A percentile compares a stretch with the other conserved stretches of the same genome.
These are phyloP conservation scores for Fomitopsis palustris DNA, from an alignment of 1,284 basidiomycete genomes.

Conservation along the genomic window DNA sequence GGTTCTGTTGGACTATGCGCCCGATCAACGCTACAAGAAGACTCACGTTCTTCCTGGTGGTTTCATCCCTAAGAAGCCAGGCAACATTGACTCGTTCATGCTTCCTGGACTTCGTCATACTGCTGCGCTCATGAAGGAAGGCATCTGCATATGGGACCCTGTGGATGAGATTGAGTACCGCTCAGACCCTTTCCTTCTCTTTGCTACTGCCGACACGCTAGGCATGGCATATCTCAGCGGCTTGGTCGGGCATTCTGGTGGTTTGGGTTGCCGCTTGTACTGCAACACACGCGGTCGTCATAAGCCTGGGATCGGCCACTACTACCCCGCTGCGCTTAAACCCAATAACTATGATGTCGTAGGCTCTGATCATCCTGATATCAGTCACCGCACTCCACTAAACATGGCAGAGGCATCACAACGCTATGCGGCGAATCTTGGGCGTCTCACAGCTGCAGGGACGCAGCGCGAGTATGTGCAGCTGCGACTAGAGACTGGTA, in stretches of 20 bases:
- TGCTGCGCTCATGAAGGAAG: slow-evolving; percentile 16
- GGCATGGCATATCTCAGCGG: slow-evolving; percentile 29
- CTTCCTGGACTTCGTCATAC: slow-evolving; percentile 22
- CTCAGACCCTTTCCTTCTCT: slow-evolving; percentile 15
- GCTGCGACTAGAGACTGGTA: too few species aligned
- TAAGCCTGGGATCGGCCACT: too few species aligned
- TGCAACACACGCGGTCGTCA: too few species aligned
- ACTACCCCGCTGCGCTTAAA: too few species aligned
- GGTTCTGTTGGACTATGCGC: slow-evolving; percentile 21
- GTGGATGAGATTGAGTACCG: neutral
- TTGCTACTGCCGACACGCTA: slow-evolving; percentile 19
- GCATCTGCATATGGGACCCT: slow-evolving; percentile 19
- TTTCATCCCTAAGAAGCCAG: slow-evolving; percentile 24
- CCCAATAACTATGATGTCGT: too few species aligned
- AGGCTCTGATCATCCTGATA: too few species aligned
- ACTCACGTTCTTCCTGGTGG: slow-evolving; percentile 19
- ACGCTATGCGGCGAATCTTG: too few species aligned
- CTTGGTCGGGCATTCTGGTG: neutral
- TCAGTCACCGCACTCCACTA: too few species aligned
- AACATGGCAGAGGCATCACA: too few species aligned
- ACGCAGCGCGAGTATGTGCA: too few species aligned
- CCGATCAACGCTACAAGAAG: slow-evolving; percentile 24
- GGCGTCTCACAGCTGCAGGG: too few species aligned
- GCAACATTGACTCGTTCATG: slow-evolving; percentile 23
- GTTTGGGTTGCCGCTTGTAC: too few species aligned